Percentiles rank a stretch among this genome's conserved stretches.
Conservation (phyloP, 371 early-diverging fungal species). For the Rhizopus stolonifer region DNA sequence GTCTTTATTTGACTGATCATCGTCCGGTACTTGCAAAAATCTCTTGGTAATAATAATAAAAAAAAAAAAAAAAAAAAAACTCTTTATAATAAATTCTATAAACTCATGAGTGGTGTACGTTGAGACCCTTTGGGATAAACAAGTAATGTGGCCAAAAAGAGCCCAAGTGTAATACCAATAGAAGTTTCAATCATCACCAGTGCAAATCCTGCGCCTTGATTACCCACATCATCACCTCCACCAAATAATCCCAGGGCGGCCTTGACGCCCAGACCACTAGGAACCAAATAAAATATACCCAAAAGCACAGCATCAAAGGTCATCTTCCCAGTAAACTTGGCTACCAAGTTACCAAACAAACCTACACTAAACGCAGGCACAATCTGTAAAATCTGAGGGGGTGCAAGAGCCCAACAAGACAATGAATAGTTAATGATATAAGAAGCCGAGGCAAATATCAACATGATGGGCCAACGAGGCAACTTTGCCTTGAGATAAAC, state of each 20-base stretch:
- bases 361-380: slow-evolving; percentile 57
- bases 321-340: slow-evolving; percentile 53
- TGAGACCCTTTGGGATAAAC: slow-evolving; percentile 58
- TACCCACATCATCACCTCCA: slow-evolving; percentile 26
- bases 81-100: slow-evolving; percentile 36
- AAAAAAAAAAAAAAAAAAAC: no score
- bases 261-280: slow-evolving; percentile 53
- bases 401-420: slow-evolving; percentile 45
- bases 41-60: slow-evolving; percentile 34
- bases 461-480: slow-evolving; percentile 42
- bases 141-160: slow-evolving; percentile 56
- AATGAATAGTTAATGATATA: slow-evolving; percentile 38
- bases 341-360: slow-evolving; percentile 52
- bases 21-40: slow-evolving; percentile 49
- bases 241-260: slow-evolving; percentile 44
- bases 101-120: slow-evolving; percentile 62
- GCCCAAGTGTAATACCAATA: slow-evolving; percentile 56
- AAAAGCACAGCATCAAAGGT: slow-evolving; percentile 56
- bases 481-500: slow-evolving; percentile 37
- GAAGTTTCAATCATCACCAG: slow-evolving; percentile 47
- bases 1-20: slow-evolving; percentile 45
- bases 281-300: slow-evolving; percentile 56
- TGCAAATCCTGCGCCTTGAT: slow-evolving; percentile 49
- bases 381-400: slow-evolving; percentile 42
- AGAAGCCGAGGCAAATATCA: slow-evolving; percentile 25